Conservation (phyloP, 441 rosid genomes). For the Eruca vesicaria region DNA sequence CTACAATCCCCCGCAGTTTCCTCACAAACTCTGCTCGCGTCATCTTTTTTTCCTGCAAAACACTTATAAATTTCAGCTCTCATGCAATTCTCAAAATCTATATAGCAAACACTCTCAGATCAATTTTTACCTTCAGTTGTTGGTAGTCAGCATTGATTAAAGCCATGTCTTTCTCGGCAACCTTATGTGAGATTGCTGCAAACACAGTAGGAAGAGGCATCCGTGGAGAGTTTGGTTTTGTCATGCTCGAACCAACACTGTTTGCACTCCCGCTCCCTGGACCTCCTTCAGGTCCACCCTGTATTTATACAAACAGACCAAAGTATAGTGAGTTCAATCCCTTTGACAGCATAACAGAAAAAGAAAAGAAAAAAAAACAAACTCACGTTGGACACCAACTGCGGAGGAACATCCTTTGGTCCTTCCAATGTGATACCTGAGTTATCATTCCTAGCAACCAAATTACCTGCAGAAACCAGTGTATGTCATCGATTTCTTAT, state of each 20-base stretch:
- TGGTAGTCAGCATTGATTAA: constrained; percentile 49
- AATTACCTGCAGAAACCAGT: constrained; percentile 50
- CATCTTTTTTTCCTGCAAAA: constrained; percentile 64
- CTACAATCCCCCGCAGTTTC: constrained; percentile 64
- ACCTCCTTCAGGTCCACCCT: constrained; percentile 29
- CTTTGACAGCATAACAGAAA: background rate
- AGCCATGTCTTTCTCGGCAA: constrained; percentile 63
- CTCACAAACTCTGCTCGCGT: constrained; percentile 70
- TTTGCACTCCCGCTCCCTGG: constrained; percentile 27
- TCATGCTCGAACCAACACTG: constrained; percentile 56
- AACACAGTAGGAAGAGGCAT: constrained; percentile 87
- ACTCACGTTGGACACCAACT: constrained; percentile 33
- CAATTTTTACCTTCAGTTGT: constrained; percentile 59
- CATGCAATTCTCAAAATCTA: background rate
- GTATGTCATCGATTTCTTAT: constrained; percentile 38
- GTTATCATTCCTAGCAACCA: constrained; percentile 50
- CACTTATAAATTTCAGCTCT: background rate
- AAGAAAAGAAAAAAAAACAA: background rate
- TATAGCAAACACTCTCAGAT: background rate
- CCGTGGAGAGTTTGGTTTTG: constrained; percentile 86
- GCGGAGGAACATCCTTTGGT: constrained; percentile 36
- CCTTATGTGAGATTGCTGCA: constrained; percentile 70
- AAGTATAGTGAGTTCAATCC: background rate
- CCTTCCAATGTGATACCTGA: constrained; percentile 60
- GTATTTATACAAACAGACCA: background rate